Evolutionary conservation across 345 rosid genomes (phyloP), one percentile per base, ranked within the genome.

Genomic region (Corymbia maculata): DNA sequence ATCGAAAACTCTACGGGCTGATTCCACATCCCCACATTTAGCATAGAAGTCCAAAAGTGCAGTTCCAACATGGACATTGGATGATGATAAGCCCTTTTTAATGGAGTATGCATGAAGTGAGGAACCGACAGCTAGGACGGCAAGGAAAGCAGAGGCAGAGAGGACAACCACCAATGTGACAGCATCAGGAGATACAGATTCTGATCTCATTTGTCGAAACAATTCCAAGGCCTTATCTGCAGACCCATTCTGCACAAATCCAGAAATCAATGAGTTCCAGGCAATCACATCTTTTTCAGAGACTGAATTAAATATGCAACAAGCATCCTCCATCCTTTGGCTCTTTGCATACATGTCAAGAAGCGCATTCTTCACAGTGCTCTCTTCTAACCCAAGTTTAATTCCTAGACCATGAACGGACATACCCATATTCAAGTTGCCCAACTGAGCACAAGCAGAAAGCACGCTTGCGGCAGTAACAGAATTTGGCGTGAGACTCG

Each of bases 291-390:
- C 96, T 90, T 90, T 94, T 64, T 90, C 92, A 6, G 91, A 86
- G 84, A 90, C 90, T 44, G 84, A 92, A 89, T 94, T 97, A 89
- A 97, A 97, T 85, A 95, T 91, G 86, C 88, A 87, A 85, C 90
- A 90, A 85, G 99, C 96, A 85, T 95, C 95, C 85, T 88, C 90
- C 57, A 94, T 92, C 89, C 87, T 91, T 79, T 88, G 87, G 85
- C 97, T 94, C 93, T 95, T 97, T 13, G 97, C 95, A 92, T 97
- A 97, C 99, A 97, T 96, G 90, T 97, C 96, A n/a, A 97, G 88
- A 86, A 96, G 93, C 88, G 97, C 97, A 90, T 97, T 96, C 53
- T 93, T 94, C 79, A 95, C 95, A 32, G 92, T 92, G 52, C 93
- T 88, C 90, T 94, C 97, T 91, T 94, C 94, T 11, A 93, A 89